phyloP scores from a whole-genome alignment of 805 yeast genomes.

The Debaryomyces castellii region DNA sequence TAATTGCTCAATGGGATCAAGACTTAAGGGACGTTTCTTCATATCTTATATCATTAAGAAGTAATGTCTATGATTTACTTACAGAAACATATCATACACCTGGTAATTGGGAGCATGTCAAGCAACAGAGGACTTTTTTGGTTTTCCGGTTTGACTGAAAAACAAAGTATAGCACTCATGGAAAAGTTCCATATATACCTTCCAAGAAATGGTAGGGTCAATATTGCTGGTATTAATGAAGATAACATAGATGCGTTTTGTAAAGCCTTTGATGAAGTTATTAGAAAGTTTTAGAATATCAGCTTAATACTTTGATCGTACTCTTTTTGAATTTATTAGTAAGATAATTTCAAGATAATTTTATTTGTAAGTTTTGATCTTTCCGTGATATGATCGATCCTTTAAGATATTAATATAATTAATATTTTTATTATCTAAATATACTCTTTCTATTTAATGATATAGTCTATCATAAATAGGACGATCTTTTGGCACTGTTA shows the following conservation, averaged over 20 bases:
- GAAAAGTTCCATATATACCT: slow-evolving; percentile 29
- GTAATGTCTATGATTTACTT: slow-evolving; percentile 26
- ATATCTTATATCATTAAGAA: slow-evolving; percentile 24
- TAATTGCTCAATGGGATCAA: slow-evolving; percentile 21
- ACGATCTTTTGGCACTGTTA: too few species aligned
- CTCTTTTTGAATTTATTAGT: too few species aligned
- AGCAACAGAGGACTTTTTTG: slow-evolving; percentile 32
- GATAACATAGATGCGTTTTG: slow-evolving; percentile 24
- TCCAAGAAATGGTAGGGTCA: slow-evolving; percentile 30
- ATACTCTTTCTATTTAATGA: too few species aligned
- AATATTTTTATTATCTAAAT: too few species aligned
- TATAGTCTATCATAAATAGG: too few species aligned
- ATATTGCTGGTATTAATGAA: slow-evolving; percentile 34
- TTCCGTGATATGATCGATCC: too few species aligned
- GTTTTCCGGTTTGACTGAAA: slow-evolving; percentile 28
- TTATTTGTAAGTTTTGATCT: too few species aligned
- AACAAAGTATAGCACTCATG: slow-evolving; percentile 21
- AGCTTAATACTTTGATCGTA: too few species aligned
- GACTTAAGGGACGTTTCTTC: slow-evolving; percentile 22
- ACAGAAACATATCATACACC: slow-evolving; percentile 24
- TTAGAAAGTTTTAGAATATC: background rate
- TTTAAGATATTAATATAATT: too few species aligned
- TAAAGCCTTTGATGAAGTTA: background rate
- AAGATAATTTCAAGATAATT: too few species aligned
- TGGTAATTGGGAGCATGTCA: slow-evolving; percentile 28